phyloP scores from a whole-genome alignment of 768 basidiomycete genomes.

The Lactarius vividus region DNA sequence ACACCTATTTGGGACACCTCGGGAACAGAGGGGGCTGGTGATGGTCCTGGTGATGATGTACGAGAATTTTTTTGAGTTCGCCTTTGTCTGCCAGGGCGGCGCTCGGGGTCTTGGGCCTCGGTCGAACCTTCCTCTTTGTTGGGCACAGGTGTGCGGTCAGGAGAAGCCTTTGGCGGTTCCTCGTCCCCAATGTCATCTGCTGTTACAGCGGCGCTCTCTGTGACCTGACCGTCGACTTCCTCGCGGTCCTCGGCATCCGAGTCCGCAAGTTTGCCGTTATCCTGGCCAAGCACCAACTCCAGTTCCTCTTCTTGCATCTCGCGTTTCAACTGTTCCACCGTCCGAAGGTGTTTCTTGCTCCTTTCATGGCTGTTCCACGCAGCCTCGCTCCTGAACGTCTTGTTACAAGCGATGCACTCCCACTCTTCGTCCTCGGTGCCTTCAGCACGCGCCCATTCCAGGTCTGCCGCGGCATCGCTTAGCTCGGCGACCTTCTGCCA shows the following conservation, averaged over 20 bases:
- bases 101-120: conserved; percentile 9
- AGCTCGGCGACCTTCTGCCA: conserved; percentile 72
- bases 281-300: conserved; percentile 42
- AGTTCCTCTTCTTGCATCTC: conserved; percentile 78
- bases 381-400: conserved; percentile 85
- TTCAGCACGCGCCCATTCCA: conserved; percentile 74
- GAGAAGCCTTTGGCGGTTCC: conserved; percentile 5
- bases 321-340: conserved; percentile 71
- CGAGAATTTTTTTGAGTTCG: conserved; percentile 8
- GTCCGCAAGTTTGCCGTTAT: conserved; percentile 14
- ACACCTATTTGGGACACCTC: conserved; percentile 8
- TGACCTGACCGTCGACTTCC: conserved; percentile 3
- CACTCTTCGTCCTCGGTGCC: conserved; percentile 74
- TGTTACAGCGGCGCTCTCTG: conserved; percentile 4
- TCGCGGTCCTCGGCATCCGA: conserved; percentile 18
- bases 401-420: conserved; percentile 95
- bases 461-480: conserved; percentile 50
- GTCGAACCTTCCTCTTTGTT: conserved; percentile 6
- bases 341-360: conserved; percentile 90
- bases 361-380: conserved; percentile 97
- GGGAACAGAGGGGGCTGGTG: not conserved
- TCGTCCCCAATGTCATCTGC: conserved; percentile 1
- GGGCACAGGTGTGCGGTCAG: conserved; percentile 10
- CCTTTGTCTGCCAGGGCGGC: conserved; percentile 10
- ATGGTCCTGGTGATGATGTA: conserved; percentile 9